Conservation (phyloP, 768 basidiomycete species). For the Leccinum aurantiacum region DNA sequence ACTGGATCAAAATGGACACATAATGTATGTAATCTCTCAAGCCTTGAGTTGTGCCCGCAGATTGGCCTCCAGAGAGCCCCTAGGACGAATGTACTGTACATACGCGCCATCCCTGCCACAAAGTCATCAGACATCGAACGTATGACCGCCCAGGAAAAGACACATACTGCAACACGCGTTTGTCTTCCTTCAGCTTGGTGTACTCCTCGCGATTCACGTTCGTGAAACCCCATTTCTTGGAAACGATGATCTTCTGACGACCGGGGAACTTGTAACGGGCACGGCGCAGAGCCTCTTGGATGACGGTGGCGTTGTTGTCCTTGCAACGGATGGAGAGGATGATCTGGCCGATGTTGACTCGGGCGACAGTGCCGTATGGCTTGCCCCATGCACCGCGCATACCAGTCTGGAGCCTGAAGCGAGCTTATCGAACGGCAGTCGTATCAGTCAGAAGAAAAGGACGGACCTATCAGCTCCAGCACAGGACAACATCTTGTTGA, state of each 20-base stretch:
- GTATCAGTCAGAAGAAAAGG: not conserved
- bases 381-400: constrained; percentile 99
- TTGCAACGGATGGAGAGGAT: constrained; percentile 91
- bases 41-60: constrained; percentile 80
- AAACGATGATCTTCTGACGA: constrained; percentile 94
- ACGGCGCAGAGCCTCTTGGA: constrained; percentile 95
- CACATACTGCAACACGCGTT: constrained; percentile 84
- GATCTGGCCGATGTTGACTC: constrained; percentile 96
- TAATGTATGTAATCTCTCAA: constrained; percentile 34
- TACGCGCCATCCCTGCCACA: constrained; percentile 77
- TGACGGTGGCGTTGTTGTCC: constrained; percentile 81
- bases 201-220: constrained; percentile 91
- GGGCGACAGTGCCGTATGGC: constrained; percentile 93
- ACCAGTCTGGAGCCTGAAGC: constrained; percentile 79
- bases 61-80: constrained; percentile 84
- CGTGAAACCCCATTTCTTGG: constrained; percentile 99
- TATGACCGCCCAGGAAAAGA: not conserved
- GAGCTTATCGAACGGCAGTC: not conserved
- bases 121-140: not conserved
- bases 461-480: constrained; percentile 93
- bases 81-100: constrained; percentile 89
- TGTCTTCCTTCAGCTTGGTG: constrained; percentile 82
- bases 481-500: constrained; percentile 99
- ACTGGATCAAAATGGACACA: constrained; percentile 7
- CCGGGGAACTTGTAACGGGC: constrained; percentile 99